Evolutionary conservation across 2,329 filamentous ascomycete genomes (phyloP).

Genomic region (Xylaria hypoxylon): DNA sequence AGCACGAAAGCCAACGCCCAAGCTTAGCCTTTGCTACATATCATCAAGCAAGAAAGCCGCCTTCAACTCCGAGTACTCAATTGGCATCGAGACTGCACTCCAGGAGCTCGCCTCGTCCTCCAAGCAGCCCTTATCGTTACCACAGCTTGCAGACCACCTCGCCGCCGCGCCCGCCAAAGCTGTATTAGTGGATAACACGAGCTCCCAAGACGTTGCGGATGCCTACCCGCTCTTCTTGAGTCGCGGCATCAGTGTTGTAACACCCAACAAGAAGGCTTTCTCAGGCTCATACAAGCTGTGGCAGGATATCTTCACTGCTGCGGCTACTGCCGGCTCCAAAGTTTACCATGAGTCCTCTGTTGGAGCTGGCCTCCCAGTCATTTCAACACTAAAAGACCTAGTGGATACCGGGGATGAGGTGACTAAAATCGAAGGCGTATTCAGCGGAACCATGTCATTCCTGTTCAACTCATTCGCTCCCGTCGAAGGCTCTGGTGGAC

Average conservation of each 20-base stretch:
- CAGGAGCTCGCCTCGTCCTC: slow-evolving; percentile 73
- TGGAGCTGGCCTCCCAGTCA: slow-evolving; percentile 90
- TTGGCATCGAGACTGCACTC: slow-evolving; percentile 70
- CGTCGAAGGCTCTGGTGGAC: slow-evolving; percentile 76
- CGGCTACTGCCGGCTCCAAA: slow-evolving; percentile 77
- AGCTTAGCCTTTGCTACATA: slow-evolving; percentile 84
- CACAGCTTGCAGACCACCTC: slow-evolving; percentile 82
- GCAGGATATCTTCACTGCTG: slow-evolving; percentile 85
- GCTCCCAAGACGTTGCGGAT: slow-evolving; percentile 85
- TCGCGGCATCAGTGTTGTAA: slow-evolving; percentile 89
- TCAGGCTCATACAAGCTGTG: slow-evolving; percentile 83
- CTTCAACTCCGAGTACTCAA: slow-evolving; percentile 77
- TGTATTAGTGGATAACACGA: slow-evolving; percentile 95
- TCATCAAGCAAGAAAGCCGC: slow-evolving; percentile 87
- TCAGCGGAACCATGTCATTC: slow-evolving; percentile 98
- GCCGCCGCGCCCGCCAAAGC: slow-evolving; percentile 80
- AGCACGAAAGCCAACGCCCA: slow-evolving; percentile 73
- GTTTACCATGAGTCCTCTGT: slow-evolving; percentile 97
- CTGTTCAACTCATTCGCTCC: slow-evolving; percentile 98
- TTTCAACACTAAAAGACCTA: slow-evolving; percentile 94
- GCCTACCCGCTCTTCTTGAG: slow-evolving; percentile 84
- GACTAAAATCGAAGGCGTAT: slow-evolving; percentile 93
- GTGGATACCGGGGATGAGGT: slow-evolving; percentile 93
- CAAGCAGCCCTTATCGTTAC: slow-evolving; percentile 72
- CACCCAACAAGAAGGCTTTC: slow-evolving; percentile 99